phyloP scores from a whole-genome alignment of 148 eudicot genomes.

The Pouteria glomerata region DNA sequence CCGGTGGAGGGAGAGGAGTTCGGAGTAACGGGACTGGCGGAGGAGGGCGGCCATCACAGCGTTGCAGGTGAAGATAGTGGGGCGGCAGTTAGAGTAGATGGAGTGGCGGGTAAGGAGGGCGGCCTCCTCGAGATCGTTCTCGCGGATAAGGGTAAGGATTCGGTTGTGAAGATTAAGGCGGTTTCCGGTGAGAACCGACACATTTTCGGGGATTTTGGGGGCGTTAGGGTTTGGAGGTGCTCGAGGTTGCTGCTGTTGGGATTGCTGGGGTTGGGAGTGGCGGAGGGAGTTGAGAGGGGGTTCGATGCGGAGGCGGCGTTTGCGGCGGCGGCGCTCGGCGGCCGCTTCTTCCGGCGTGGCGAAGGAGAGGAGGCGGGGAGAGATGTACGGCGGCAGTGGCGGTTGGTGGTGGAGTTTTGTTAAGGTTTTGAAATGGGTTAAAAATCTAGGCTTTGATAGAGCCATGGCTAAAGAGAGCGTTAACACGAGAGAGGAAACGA shows the following conservation, averaged over 20 bases:
- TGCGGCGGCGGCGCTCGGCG: constrained; percentile 79
- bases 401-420: constrained; percentile 14
- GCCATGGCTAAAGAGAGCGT: constrained; percentile 30
- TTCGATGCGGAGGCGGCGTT: constrained; percentile 79
- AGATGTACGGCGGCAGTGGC: constrained; percentile 13
- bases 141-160: constrained; percentile 68
- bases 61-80: constrained; percentile 85
- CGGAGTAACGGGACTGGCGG: constrained; percentile 62
- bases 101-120: constrained; percentile 83
- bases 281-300: constrained; percentile 66
- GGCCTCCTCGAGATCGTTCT: constrained; percentile 86
- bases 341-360: constrained; percentile 76
- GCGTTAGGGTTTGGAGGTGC: constrained; percentile 50
- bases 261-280: constrained; percentile 14
- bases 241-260: constrained; percentile 23
- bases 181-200: constrained; percentile 55
- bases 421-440: constrained; percentile 42
- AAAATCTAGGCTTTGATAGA: constrained; percentile 47
- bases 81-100: constrained; percentile 81
- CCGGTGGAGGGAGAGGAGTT: constrained; percentile 72
- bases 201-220: constrained; percentile 73
- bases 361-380: constrained; percentile 55
- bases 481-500: not conserved
- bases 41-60: constrained; percentile 69
- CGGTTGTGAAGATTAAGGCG: constrained; percentile 77